These are phyloP conservation scores for Neonectria coccinea DNA, from an alignment of 2,329 filamentous ascomycete genomes.

Conservation along the genomic window DNA sequence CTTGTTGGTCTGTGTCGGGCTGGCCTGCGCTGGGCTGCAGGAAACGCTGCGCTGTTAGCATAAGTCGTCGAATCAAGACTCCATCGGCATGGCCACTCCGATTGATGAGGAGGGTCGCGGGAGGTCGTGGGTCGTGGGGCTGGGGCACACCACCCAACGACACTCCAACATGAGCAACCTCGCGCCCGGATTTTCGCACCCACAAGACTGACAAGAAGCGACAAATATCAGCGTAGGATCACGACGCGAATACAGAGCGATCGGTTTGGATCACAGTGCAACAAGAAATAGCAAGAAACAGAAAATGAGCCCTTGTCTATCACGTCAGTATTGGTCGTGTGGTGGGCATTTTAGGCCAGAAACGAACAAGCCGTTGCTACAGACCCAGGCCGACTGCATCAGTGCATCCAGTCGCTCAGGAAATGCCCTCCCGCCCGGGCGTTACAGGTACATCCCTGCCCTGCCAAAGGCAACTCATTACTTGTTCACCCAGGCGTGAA, in stretches of 20 bases:
- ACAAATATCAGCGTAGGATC: not conserved
- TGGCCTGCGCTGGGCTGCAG: constrained; percentile 30
- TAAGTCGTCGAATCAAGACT: constrained; percentile 47
- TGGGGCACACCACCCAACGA: constrained; percentile 24
- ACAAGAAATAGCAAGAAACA: not conserved
- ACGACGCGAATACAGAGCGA: not conserved
- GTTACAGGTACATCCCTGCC: constrained; percentile 4
- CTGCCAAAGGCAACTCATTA: no score
- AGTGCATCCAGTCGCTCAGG: not conserved
- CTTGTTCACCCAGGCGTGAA: not conserved
- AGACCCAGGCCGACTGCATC: not conserved
- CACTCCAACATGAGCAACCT: constrained; percentile 18
- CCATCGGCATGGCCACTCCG: constrained; percentile 40
- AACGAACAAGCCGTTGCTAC: not conserved
- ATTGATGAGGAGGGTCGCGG: constrained; percentile 33
- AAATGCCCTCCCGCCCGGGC: constrained; percentile 2
- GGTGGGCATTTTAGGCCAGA: constrained; percentile 1
- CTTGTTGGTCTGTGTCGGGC: not conserved
- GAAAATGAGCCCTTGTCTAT: not conserved
- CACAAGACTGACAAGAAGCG: constrained; percentile 11
- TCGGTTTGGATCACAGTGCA: not conserved
- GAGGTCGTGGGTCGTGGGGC: constrained; percentile 28
- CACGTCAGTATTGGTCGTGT: not conserved
- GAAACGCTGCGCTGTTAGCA: constrained; percentile 40
- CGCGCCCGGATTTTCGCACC: constrained; percentile 10